Evolutionary conservation across 2,329 filamentous ascomycete species (phyloP).

Genomic region (Harringtonia lauricola): DNA sequence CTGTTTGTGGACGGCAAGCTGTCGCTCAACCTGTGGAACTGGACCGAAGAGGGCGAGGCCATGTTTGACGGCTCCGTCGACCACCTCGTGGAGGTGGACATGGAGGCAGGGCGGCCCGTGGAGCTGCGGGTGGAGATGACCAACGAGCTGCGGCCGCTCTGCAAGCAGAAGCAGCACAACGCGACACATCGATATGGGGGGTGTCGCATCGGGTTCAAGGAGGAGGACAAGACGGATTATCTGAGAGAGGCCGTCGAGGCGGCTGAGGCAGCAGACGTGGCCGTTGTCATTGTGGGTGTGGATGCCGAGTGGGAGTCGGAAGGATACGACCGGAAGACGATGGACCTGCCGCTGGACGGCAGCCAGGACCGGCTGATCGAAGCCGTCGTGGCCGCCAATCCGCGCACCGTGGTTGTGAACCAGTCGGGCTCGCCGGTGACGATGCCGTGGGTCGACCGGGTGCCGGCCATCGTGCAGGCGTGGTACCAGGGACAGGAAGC

Average conservation of each 20-base stretch:
- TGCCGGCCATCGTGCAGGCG: constrained; percentile 57
- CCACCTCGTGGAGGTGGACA: constrained; percentile 47
- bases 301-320: constrained; percentile 25
- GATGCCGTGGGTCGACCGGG: constrained; percentile 58
- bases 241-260: constrained; percentile 8
- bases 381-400: constrained; percentile 28
- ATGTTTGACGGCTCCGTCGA: constrained; percentile 62
- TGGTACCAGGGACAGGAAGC: constrained; percentile 64
- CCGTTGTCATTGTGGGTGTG: constrained; percentile 49
- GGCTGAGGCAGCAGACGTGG: constrained; percentile 44
- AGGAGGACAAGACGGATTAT: background rate
- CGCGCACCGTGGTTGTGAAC: constrained; percentile 56
- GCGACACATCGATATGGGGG: constrained; percentile 58
- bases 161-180: constrained; percentile 45
- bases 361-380: constrained; percentile 21
- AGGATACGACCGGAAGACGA: constrained; percentile 8
- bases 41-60: constrained; percentile 57
- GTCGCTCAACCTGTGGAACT: constrained; percentile 56
- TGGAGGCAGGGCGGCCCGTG: constrained; percentile 47
- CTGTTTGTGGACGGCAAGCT: constrained; percentile 49
- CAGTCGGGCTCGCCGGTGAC: constrained; percentile 58
- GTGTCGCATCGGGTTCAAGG: constrained; percentile 35
- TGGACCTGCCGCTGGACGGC: constrained; percentile 32
- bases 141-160: constrained; percentile 50
- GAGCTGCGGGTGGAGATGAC: constrained; percentile 55